Evolutionary conservation across 805 yeast species (phyloP).

Genomic region (Clavispora asparagi): DNA sequence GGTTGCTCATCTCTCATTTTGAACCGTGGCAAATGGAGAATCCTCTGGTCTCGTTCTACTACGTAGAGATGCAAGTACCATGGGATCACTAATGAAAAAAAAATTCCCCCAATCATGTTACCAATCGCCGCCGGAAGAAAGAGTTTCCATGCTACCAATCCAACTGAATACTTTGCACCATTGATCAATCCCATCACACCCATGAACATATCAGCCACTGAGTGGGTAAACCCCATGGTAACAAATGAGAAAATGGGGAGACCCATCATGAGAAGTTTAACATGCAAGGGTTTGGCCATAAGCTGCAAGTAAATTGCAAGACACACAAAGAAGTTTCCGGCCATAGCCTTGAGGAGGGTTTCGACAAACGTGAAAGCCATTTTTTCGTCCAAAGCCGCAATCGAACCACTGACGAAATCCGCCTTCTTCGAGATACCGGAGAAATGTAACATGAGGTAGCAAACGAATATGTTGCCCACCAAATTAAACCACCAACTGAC

Average conservation of each 20-base stretch:
- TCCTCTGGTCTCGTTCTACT: conserved; percentile 64
- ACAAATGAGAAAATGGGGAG: conserved; percentile 76
- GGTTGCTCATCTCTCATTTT: conserved; percentile 81
- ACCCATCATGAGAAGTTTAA: conserved; percentile 56
- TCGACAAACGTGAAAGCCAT: conserved; percentile 47
- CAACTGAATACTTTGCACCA: conserved; percentile 60
- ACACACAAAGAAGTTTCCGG: conserved; percentile 74
- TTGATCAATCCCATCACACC: conserved; percentile 63
- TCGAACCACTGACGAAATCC: conserved; percentile 43
- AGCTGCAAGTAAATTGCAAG: conserved; percentile 72
- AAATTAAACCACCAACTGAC: conserved; percentile 66
- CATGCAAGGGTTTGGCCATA: conserved; percentile 76
- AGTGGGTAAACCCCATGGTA: conserved; percentile 72
- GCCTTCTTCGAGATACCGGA: conserved; percentile 45
- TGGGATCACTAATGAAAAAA: conserved; percentile 60
- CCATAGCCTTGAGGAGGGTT: conserved; percentile 64
- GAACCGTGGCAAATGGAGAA: conserved; percentile 58
- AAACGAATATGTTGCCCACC: conserved; percentile 59
- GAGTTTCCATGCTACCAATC: conserved; percentile 64
- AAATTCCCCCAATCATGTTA: conserved; percentile 72
- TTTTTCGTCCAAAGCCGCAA: conserved; percentile 41
- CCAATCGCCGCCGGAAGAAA: conserved; percentile 70
- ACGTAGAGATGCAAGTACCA: conserved; percentile 69
- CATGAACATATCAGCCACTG: conserved; percentile 77
- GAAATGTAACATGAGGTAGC: conserved; percentile 56